These are phyloP conservation scores for Kwoniella dejecticola DNA, from an alignment of 768 basidiomycete genomes.

Conservation along the genomic window DNA sequence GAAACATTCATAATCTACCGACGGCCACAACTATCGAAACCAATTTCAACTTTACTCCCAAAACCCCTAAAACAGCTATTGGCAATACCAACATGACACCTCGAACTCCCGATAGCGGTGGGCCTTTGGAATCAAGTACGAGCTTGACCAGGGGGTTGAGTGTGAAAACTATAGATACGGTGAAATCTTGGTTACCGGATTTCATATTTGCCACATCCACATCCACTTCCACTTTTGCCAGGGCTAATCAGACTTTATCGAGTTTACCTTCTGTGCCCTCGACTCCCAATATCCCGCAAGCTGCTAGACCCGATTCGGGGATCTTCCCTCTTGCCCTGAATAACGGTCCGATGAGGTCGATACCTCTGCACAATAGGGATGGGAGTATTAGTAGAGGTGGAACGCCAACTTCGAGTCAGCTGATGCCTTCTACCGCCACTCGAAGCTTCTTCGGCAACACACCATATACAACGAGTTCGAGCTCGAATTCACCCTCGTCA, in stretches of 20 bases:
- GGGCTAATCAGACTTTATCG: not conserved
- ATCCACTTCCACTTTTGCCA: too few relatives aligned
- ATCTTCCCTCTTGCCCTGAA: conserved; percentile 35
- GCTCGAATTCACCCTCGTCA: not conserved
- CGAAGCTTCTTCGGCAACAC: conserved; percentile 8
- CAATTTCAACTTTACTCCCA: not conserved
- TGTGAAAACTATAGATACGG: conserved; percentile 26
- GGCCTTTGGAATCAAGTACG: not conserved
- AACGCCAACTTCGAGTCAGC: not conserved
- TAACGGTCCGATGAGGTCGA: not conserved
- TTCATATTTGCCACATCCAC: conserved; percentile 18
- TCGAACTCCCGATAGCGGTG: too few relatives aligned
- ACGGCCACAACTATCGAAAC: not conserved
- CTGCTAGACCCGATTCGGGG: conserved; percentile 42
- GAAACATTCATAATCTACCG: not conserved
- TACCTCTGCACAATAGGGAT: not conserved
- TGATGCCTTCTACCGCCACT: conserved; percentile 8
- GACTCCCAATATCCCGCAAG: conserved; percentile 16
- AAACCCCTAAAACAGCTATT: not conserved
- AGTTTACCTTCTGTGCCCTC: conserved; percentile 1
- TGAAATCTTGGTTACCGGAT: conserved; percentile 43
- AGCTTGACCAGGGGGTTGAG: not conserved
- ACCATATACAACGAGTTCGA: not conserved
- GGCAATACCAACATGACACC: too few relatives aligned
- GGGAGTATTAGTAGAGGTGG: too few relatives aligned